Conservation (phyloP, 2,329 filamentous ascomycete genomes). For the Monosporascus sp. region DNA sequence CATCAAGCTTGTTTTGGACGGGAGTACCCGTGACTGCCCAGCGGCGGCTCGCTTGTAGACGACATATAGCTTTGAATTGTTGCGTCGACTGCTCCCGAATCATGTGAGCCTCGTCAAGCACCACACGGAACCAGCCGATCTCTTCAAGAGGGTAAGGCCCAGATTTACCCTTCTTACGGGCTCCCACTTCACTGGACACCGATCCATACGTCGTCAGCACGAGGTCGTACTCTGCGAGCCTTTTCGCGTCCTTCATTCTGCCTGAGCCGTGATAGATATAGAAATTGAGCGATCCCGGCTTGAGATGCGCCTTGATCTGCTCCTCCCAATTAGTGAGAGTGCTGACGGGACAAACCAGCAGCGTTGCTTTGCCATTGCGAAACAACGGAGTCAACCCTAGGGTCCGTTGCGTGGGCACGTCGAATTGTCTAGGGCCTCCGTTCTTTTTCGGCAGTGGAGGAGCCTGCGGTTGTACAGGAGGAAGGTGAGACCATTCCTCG, state of each 20-base stretch:
- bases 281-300: constrained; percentile 57
- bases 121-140: constrained; percentile 88
- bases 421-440: constrained; percentile 28
- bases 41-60: constrained; percentile 70
- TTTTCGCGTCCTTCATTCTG: constrained; percentile 62
- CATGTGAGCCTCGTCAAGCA: constrained; percentile 90
- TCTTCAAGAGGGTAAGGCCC: constrained; percentile 63
- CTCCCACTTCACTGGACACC: constrained; percentile 70
- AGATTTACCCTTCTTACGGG: constrained; percentile 55
- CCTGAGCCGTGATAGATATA: constrained; percentile 84
- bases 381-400: constrained; percentile 48
- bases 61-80: constrained; percentile 80
- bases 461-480: constrained; percentile 44
- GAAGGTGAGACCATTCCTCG: constrained; percentile 50
- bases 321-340: constrained; percentile 93
- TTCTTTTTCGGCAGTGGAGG: constrained; percentile 35
- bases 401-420: constrained; percentile 34
- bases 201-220: constrained; percentile 93
- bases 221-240: constrained; percentile 70
- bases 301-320: constrained; percentile 80
- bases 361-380: constrained; percentile 70
- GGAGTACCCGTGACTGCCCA: constrained; percentile 98
- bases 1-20: constrained; percentile 88
- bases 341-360: constrained; percentile 84
- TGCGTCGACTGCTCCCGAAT: constrained; percentile 81